Base-by-base conservation (phyloP, 1,284 basidiomycete genomes). In the Trichosporon sp. region DNA sequence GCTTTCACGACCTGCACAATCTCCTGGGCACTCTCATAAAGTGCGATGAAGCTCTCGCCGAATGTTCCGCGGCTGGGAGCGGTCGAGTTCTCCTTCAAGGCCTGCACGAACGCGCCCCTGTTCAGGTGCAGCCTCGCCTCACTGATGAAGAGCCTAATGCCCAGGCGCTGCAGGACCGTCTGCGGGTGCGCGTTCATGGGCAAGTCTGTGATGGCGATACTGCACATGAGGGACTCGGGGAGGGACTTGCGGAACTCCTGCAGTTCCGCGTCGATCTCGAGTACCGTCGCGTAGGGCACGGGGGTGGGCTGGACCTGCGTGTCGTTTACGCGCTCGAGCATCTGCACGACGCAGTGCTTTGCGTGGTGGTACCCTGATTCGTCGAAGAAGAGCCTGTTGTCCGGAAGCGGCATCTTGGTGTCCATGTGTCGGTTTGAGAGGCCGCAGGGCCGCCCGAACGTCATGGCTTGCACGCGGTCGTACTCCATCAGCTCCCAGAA, bases 401-500 rank as follows among this genome's bases (percentile, higher is more conserved):
- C 71, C 26, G 71, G 66, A 19, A 77, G 74, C 0, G 83, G 83
- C 56, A 80, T 76, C 68, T 78, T 76, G 2, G 82, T 80, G 73
- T 83, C 83, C 12, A 77, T 73, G 26, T 76, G 73, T 21, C 77
- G 75, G 68, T 81, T 79, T 32, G 73, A 78, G 2, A 79, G 76
- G 0, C 78, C 78, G 21, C 78, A 79, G 3, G 82, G 81, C 2
- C 82, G 77, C n/a, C 79, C 82, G 65, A 84, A 84, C 68, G 81
- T 83, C 64, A 83, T 73, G 7, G 81, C 77, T 75, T 84, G 82
- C 4, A 84, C 74, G 26, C 83, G 76, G 68, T 83, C 82, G 54
- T 83, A 80, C 3, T 80, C 79, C 35, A 83, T 76, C 26, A 83
- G 70, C 74, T 84, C 83, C 82, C 82, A 84, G 76, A 80, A 83